A percentile compares a stretch with the other conserved stretches of the same genome.
These are phyloP conservation scores for Pseudomonodictys pantanalensis DNA, from an alignment of 495 filamentous ascomycete genomes.

Conservation along the genomic window DNA sequence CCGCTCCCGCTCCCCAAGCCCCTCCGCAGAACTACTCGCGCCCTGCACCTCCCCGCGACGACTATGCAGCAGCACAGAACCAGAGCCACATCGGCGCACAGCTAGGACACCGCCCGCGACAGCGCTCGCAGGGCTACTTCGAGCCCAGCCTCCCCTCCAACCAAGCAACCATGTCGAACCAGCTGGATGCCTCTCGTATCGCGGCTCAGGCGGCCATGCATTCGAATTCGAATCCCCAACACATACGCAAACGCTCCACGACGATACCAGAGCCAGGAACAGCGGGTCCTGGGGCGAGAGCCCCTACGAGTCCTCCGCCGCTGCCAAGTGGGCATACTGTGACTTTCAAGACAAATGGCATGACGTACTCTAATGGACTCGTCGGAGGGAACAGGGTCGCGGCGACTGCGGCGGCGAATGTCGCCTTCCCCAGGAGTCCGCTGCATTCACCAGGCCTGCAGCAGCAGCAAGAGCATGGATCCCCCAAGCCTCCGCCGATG, in stretches of 20 bases:
- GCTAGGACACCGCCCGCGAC: constrained; percentile 45
- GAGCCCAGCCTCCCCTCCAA: constrained; percentile 78
- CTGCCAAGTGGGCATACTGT: constrained; percentile 46
- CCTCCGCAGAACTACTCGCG: constrained; percentile 57
- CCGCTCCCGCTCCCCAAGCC: neutral
- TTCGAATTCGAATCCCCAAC: constrained; percentile 52
- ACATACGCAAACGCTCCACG: constrained; percentile 67
- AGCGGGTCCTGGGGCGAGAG: constrained; percentile 48
- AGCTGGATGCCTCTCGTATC: constrained; percentile 74
- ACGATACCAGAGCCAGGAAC: constrained; percentile 52
- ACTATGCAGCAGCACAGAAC: constrained; percentile 10
- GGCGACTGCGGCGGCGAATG: constrained; percentile 79
- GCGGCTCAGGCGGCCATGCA: constrained; percentile 90
- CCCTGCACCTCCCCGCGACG: constrained; percentile 26
- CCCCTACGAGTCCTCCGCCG: constrained; percentile 54
- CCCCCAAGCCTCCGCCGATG: constrained; percentile 13
- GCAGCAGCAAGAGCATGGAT: constrained; percentile 26
- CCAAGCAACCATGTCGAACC: constrained; percentile 43
- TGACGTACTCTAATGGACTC: constrained; percentile 64
- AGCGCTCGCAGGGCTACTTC: constrained; percentile 84
- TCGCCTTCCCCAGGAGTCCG: constrained; percentile 72
- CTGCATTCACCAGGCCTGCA: constrained; percentile 36
- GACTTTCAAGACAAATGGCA: constrained; percentile 48
- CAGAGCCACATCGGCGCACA: constrained; percentile 13
- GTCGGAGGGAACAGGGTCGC: constrained; percentile 64